Percentiles rank a stretch among this genome's conserved stretches.
These are phyloP conservation scores for Lepraria neglecta DNA, from an alignment of 495 filamentous ascomycete species.

Conservation along the genomic window DNA sequence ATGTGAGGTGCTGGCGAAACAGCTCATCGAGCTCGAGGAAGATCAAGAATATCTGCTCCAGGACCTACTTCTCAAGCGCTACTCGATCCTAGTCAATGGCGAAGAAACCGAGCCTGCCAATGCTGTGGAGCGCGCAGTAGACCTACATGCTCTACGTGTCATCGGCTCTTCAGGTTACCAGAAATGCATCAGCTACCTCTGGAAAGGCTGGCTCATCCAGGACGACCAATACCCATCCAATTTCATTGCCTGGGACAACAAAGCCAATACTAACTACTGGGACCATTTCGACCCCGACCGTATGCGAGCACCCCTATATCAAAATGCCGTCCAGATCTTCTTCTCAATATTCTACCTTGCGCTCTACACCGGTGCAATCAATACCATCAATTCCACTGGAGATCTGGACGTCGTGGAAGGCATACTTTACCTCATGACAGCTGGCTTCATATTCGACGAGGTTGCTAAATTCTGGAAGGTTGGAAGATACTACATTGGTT, in stretches of 20 bases:
- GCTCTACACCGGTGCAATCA: conserved; percentile 86
- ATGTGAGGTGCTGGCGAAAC: conserved; percentile 94
- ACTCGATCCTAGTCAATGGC: conserved; percentile 68
- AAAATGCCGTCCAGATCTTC: conserved; percentile 81
- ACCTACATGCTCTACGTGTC: conserved; percentile 79
- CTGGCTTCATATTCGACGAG: conserved; percentile 91
- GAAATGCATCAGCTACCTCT: conserved; percentile 84
- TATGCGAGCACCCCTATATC: conserved; percentile 86
- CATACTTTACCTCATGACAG: conserved; percentile 81
- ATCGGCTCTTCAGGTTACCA: conserved; percentile 94
- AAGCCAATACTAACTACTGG: conserved; percentile 66
- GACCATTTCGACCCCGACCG: conserved; percentile 86
- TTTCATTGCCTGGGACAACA: conserved; percentile 77
- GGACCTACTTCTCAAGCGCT: conserved; percentile 81
- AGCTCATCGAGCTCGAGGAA: conserved; percentile 78
- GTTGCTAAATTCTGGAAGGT: conserved; percentile 84
- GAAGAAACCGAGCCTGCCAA: conserved; percentile 69
- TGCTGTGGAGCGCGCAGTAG: conserved; percentile 85
- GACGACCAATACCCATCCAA: conserved; percentile 79
- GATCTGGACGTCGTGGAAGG: conserved; percentile 82
- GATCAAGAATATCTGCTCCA: conserved; percentile 70
- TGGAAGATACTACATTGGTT: conserved; percentile 77
- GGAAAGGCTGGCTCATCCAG: conserved; percentile 94
- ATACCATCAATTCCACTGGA: conserved; percentile 72
- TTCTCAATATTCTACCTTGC: conserved; percentile 76